These are phyloP conservation scores for Sideroxylon spinosum DNA, from an alignment of 179 eudicot genomes.

Conservation along the genomic window DNA sequence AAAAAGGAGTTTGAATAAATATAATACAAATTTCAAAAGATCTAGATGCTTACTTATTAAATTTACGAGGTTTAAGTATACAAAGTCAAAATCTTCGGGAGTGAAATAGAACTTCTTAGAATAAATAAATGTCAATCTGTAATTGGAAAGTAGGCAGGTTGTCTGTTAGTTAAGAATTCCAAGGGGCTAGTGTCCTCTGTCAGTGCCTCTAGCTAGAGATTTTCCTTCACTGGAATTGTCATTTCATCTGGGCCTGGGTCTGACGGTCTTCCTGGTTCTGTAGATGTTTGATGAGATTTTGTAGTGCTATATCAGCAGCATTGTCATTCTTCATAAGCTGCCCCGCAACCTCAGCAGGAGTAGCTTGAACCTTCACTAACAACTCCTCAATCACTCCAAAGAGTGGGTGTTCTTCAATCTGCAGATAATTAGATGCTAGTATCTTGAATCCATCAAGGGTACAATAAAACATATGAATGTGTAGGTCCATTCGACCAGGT, in stretches of 20 bases:
- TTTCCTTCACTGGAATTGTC: neutral
- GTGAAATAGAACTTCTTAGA: too few relatives aligned
- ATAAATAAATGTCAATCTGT: neutral
- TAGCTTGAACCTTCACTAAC: constrained; percentile 22
- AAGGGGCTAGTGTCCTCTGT: neutral
- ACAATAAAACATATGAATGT: constrained; percentile 41
- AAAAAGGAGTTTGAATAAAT: too few relatives aligned
- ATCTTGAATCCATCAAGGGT: constrained; percentile 28
- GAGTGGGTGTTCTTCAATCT: constrained; percentile 20
- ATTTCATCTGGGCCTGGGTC: neutral
- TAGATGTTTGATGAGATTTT: constrained; percentile 13
- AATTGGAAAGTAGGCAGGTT: neutral
- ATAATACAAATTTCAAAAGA: too few relatives aligned
- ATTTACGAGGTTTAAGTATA: too few relatives aligned
- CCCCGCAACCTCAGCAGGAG: constrained; percentile 40
- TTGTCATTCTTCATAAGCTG: constrained; percentile 31
- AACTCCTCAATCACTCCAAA: constrained; percentile 21
- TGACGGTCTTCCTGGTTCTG: constrained; percentile 5
- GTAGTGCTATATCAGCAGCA: constrained; percentile 22
- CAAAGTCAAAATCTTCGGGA: too few relatives aligned
- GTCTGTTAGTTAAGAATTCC: neutral
- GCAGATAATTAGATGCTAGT: constrained; percentile 32
- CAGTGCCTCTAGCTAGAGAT: neutral
- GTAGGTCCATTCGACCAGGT: constrained; percentile 47
- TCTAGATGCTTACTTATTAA: too few relatives aligned